Evolutionary conservation across 257 asterid genomes (phyloP).

Genomic region (Solanum megistacrolobum): DNA sequence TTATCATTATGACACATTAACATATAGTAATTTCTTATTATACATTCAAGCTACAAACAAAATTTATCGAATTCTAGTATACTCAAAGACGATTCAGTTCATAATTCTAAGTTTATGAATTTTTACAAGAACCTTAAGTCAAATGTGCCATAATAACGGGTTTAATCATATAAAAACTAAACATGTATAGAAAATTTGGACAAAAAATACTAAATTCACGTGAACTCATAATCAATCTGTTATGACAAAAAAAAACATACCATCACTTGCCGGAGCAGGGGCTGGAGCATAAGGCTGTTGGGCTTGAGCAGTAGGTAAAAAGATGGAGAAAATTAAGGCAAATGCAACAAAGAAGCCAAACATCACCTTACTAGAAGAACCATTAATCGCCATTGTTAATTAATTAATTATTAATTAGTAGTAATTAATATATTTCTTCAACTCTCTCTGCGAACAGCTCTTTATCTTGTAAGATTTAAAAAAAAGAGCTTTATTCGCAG

Average conservation of each 20-base stretch:
- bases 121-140: not conserved
- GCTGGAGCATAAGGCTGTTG: slow-evolving; percentile 46
- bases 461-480: not conserved
- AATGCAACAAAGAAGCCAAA: slow-evolving; percentile 28
- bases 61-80: not conserved
- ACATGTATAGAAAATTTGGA: not conserved
- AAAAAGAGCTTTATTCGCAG: not conserved
- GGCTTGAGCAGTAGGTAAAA: slow-evolving; percentile 40
- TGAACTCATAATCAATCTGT: not conserved
- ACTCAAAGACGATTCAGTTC: not conserved
- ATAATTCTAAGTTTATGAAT: not conserved
- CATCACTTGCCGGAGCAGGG: slow-evolving; percentile 65
- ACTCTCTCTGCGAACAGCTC: slow-evolving; percentile 14
- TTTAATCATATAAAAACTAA: not conserved
- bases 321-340: slow-evolving; percentile 28
- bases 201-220: not conserved
- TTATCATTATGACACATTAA: not conserved
- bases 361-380: slow-evolving; percentile 12
- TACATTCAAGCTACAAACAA: not conserved
- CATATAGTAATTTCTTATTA: not conserved
- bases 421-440: not conserved
- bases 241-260: slow-evolving; percentile 10
- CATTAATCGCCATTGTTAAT: slow-evolving; percentile 23
- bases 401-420: not conserved
- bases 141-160: not conserved